Base-by-base conservation (phyloP, 108 stramenopile species). In the Bacterosira constricta region DNA sequence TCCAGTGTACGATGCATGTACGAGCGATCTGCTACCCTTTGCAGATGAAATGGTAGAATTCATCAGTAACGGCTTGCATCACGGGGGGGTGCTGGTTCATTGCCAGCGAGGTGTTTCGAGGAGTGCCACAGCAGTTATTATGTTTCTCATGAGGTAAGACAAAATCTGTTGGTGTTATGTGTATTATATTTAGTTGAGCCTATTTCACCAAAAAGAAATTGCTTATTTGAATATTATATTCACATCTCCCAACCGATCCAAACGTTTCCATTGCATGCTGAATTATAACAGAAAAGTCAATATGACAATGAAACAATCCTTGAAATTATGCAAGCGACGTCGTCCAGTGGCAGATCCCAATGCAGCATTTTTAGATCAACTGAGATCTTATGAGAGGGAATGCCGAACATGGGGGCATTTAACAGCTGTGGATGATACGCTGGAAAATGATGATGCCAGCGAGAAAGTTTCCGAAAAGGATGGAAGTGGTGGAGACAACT, bases 21-120 rank as follows among this genome's bases (percentile, higher is more conserved):
- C 83, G 11, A 61, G 72, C 21, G 75, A 87, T 67, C 50, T 92
- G 1, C 49, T 76, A 36, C 30, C 59, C 1, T 29, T 75, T 13
- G 81, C 85, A 38, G 77, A 85, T 9, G 74, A 64, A 34, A 81
- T 92, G 27, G 75, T 87, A 0, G 49, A 65, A 17, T 92, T 90
- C 51, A 87, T 90, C 32, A 62, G 77, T 46, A 85, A 59, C 35
- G 88, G 88, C 17, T 46, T 92, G 41, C 79, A 79, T 63, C 87
- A 92, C 71, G 91, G 91, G n/a, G 83, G 83, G 45, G 87, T 92
- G 0, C 63, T 92, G 39, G 87, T 92, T 2, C 91, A 92, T 73
- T 92, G 91, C 69, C 83, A 85, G 37, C 64, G 75, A 18, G 91
- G 91, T 0, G 79, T 87, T 0, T 88, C 86, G 9, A 59, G 91